Conservation (phyloP, 768 basidiomycete species). For the Collybia sp. region DNA sequence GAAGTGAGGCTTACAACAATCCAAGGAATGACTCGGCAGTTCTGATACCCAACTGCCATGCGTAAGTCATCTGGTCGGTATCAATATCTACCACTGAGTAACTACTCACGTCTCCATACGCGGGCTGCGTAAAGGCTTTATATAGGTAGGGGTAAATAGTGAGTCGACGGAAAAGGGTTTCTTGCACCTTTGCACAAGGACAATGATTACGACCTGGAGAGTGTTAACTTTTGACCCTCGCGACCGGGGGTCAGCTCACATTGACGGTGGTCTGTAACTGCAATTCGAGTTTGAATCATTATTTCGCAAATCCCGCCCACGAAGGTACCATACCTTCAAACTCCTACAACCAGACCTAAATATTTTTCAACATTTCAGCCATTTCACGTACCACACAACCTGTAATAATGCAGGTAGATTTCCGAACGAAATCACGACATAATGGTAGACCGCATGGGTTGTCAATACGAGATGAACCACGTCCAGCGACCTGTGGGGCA, state of each 20-base stretch:
- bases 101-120: slow-evolving; percentile 23
- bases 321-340: slow-evolving; percentile 14
- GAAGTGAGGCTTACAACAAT: slow-evolving; percentile 9
- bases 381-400: slow-evolving; percentile 8
- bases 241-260: slow-evolving; percentile 9
- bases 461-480: slow-evolving; percentile 21
- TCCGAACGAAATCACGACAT: slow-evolving; percentile 19
- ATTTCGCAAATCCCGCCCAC: background rate
- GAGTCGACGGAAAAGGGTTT: background rate
- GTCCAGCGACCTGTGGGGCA: slow-evolving; percentile 15
- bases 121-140: slow-evolving; percentile 21
- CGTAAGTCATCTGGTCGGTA: background rate
- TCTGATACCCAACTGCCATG: slow-evolving; percentile 12
- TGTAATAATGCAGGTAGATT: slow-evolving; percentile 9
- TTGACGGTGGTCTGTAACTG: slow-evolving; percentile 20
- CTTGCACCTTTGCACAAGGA: slow-evolving; percentile 20
- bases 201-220: slow-evolving; percentile 18
- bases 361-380: background rate
- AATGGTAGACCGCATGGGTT: slow-evolving; percentile 22
- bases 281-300: background rate
- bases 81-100: background rate
- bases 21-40: slow-evolving; percentile 12
- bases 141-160: background rate
- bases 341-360: slow-evolving; percentile 8
- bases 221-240: background rate